These are phyloP conservation scores for Daldinia sp. DNA, from an alignment of 2,329 filamentous ascomycete species.

Conservation along the genomic window DNA sequence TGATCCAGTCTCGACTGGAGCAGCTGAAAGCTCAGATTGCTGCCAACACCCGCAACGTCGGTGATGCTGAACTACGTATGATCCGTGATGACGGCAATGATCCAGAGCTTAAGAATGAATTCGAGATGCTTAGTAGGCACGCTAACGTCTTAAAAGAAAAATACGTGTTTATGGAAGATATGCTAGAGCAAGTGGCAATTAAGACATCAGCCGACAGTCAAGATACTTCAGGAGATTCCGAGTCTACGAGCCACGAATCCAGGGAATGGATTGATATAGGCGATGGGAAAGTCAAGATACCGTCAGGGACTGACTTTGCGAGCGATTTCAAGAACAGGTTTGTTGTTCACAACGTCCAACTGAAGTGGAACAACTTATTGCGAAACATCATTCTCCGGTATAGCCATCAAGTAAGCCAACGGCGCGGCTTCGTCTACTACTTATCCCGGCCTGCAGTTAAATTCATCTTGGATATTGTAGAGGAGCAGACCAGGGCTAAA, in stretches of 20 bases:
- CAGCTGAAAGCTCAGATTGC: constrained; percentile 83
- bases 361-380: constrained; percentile 98
- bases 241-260: constrained; percentile 49
- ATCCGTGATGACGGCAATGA: constrained; percentile 65
- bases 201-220: constrained; percentile 52
- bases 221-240: constrained; percentile 39
- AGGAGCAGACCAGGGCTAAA: constrained; percentile 87
- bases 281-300: constrained; percentile 72
- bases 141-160: constrained; percentile 68
- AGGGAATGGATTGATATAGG: constrained; percentile 63
- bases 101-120: constrained; percentile 65
- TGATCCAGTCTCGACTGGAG: constrained; percentile 84
- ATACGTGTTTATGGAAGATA: constrained; percentile 68
- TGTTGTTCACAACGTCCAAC: constrained; percentile 95
- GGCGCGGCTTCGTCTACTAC: constrained; percentile 97
- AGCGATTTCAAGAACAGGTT: constrained; percentile 99
- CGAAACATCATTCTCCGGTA: constrained; percentile 97
- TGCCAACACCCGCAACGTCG: constrained; percentile 77
- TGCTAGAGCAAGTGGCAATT: constrained; percentile 64
- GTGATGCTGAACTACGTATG: constrained; percentile 78
- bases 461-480: constrained; percentile 97
- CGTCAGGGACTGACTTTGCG: constrained; percentile 81
- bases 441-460: constrained; percentile 95
- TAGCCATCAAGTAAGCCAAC: constrained; percentile 95
- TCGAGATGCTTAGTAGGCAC: constrained; percentile 70